Evolutionary conservation across 225 moss, liverwort and hornwort species (phyloP), one percentile per base, ranked within the genome.

Genomic region (Pleurozium schreberi): DNA sequence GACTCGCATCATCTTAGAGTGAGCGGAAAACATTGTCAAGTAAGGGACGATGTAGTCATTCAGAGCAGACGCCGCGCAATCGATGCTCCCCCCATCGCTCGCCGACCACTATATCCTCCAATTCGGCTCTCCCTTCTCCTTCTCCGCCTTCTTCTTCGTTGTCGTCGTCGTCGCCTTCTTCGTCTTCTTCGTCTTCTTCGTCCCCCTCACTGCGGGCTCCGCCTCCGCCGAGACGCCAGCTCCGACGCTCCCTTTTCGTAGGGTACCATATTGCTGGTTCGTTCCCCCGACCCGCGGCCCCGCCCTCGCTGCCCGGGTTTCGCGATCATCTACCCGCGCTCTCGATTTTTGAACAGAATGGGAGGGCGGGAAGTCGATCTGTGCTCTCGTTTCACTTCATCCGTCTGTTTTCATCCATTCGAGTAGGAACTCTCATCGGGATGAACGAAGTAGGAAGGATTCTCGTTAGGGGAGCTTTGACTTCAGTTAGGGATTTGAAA

Each of bases 291-390:
- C 77, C 84, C 57, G 21, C 40, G 59, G 65, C 36, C 87, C 80
- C 77, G 75, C 68, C 38, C 45, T 21, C 57, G 71, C 75, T 53
- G 89, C 89, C 89, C 85, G 89, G 80, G 69, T 49, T 85, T 60
- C 23, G 52, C 22, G 42, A 58, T 89, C 77, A 62, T 65, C 70
- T 73, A 28, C 73, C 75, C 84, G 82, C 82, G 59, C 64, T 50
- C 62, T 59, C 15, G 26, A 18, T 53, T 78, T 93, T 91, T 89
- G 91, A 93, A 89, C 89, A 91, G 83, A 88, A 59, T 66, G 47
- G 80, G 68, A 83, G 67, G 88, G 93, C 93, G 93, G 93, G 93
- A 93, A 93, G 76, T 70, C 43, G 69, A 84, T 55, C 76, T 66
- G 75, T 8, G 31, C 77, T 50, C 12, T 43, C 65, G 8, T 43